A percentile compares a stretch with the other conserved stretches of the same genome.
These are phyloP conservation scores for apple (Malus domestica) DNA, from an alignment of 306 rosid genomes.

Conservation along the genomic window DNA sequence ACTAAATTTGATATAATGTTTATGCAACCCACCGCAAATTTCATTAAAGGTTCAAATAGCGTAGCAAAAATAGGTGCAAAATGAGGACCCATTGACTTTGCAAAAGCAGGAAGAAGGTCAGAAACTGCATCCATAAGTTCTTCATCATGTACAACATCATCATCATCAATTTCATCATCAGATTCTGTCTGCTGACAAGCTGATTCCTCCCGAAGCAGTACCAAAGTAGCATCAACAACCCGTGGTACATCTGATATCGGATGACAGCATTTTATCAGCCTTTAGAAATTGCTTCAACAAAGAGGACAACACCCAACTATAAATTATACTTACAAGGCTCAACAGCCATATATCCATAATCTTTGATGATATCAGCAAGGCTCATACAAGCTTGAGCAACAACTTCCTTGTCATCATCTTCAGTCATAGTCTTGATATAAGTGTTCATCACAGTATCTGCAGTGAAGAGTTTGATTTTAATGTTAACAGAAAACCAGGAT, in stretches of 20 bases:
- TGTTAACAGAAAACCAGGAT: background rate
- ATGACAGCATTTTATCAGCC: conserved; percentile 11
- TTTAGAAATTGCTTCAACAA: conserved; percentile 15
- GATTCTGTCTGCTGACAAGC: conserved; percentile 79
- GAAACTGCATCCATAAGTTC: conserved; percentile 97
- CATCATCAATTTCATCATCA: conserved; percentile 81
- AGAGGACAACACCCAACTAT: conserved; percentile 7
- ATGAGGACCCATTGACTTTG: conserved; percentile 90
- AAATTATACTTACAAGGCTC: conserved; percentile 70
- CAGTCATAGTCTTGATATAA: conserved; percentile 79
- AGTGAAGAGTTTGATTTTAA: conserved; percentile 4
- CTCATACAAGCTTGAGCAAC: conserved; percentile 93
- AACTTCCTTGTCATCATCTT: conserved; percentile 94
- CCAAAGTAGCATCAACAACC: conserved; percentile 71
- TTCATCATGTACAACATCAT: conserved; percentile 73
- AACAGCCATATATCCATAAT: conserved; percentile 67
- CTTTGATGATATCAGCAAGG: conserved; percentile 76
- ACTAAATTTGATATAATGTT: background rate
- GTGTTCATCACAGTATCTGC: conserved; percentile 77
- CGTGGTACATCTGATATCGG: conserved; percentile 48
- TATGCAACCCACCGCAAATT: conserved; percentile 65
- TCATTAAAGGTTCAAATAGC: conserved; percentile 83
- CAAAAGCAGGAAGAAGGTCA: conserved; percentile 94
- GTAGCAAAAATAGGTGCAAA: conserved; percentile 83
- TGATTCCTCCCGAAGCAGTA: conserved; percentile 75